Evolutionary conservation across 495 filamentous ascomycete species (phyloP).

Genomic region (Antarctomyces pellizariae): DNA sequence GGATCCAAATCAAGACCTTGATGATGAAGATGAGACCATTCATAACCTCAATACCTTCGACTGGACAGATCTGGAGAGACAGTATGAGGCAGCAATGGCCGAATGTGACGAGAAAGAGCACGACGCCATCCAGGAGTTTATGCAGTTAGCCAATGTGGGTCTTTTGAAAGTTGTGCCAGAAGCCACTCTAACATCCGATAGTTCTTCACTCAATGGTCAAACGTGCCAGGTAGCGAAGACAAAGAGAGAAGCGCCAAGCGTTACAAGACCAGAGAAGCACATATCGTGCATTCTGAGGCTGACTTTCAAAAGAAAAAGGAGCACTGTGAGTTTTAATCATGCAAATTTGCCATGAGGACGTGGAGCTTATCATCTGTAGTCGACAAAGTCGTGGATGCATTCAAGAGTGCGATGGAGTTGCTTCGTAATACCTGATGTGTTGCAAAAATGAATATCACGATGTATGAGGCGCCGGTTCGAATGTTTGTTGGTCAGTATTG

Average conservation of each 20-base stretch:
- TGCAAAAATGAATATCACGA: too few species aligned
- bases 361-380: slow-evolving; percentile 24
- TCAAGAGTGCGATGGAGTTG: slow-evolving; percentile 53
- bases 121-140: slow-evolving; percentile 35
- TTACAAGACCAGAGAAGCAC: slow-evolving; percentile 49
- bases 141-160: slow-evolving; percentile 34
- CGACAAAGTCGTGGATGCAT: slow-evolving; percentile 63
- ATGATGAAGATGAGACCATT: neutral
- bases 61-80: slow-evolving; percentile 43
- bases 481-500: too few species aligned
- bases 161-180: neutral
- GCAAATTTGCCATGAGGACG: neutral
- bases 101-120: slow-evolving; percentile 35
- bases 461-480: too few species aligned
- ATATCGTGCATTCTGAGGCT: slow-evolving; percentile 46
- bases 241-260: slow-evolving; percentile 45
- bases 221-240: slow-evolving; percentile 39
- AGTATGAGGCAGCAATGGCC: slow-evolving; percentile 34
- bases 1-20: neutral
- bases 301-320: slow-evolving; percentile 43
- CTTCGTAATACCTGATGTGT: slow-evolving; percentile 19
- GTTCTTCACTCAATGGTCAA: slow-evolving; percentile 51
- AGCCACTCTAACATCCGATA: slow-evolving; percentile 10
- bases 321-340: slow-evolving; percentile 32
- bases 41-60: slow-evolving; percentile 20